A percentile compares a stretch with the other conserved stretches of the same genome.
phyloP scores from a whole-genome alignment of 805 yeast genomes.

The Candida oleophila region DNA sequence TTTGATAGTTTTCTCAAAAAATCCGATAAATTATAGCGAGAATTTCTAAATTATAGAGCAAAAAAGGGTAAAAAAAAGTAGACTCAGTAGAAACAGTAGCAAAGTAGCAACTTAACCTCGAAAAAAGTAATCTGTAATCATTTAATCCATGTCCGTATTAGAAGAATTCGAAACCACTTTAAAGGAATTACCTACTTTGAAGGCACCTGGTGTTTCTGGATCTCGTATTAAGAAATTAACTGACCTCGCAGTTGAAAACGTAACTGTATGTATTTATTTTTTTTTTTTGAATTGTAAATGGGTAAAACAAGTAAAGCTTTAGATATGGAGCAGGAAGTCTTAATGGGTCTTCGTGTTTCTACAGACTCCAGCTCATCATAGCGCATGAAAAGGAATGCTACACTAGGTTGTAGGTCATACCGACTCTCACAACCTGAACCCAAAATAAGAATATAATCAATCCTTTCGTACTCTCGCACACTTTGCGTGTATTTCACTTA shows the following conservation, averaged over 20 bases:
- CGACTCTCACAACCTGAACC: neutral
- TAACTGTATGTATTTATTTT: constrained; percentile 18
- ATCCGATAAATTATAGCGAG: neutral
- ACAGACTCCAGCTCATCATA: neutral
- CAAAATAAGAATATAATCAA: no score
- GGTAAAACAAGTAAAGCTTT: neutral
- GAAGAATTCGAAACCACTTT: constrained; percentile 49
- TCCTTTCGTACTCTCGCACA: no score
- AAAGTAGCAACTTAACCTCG: neutral
- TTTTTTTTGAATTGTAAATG: neutral
- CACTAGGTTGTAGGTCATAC: no score
- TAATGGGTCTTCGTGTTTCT: neutral
- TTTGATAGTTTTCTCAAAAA: neutral
- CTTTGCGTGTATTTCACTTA: neutral
- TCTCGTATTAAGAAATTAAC: constrained; percentile 87
- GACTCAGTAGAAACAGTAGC: neutral
- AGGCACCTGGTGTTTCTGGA: constrained; percentile 93
- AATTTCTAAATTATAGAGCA: no score
- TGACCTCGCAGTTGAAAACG: constrained; percentile 71
- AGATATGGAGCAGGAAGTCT: no score
- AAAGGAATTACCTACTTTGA: constrained; percentile 53
- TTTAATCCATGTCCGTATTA: constrained; percentile 35
- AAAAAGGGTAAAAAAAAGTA: neutral
- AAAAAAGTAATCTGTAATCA: neutral
- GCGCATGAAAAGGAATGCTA: no score